Base-by-base conservation (phyloP, 2,329 filamentous ascomycete genomes). In the Arthroderma uncinatum region DNA sequence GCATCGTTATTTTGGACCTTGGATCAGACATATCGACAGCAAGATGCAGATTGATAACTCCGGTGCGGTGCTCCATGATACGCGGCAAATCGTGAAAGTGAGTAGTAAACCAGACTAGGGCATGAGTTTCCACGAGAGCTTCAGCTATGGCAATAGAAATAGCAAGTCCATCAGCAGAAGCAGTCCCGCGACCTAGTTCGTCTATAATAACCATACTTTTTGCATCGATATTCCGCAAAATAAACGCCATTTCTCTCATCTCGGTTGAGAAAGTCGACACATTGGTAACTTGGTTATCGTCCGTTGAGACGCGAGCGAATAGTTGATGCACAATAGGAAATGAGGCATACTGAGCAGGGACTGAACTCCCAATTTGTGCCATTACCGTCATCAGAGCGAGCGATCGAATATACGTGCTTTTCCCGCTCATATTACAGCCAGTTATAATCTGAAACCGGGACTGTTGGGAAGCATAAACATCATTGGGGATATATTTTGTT, bases 381-480 rank as follows among this genome's bases (percentile, higher is more conserved):
- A 98, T 96, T 58, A 98, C 83, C 47, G 87, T 83, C 66, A 94
- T 82, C 33, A 98, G 75, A 0, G 92, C 88, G 23, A 95, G 78
- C 1, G 87, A 85, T 53, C 89, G 83, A 61, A 97, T 95, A 66
- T 96, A 97, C 0, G 91, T 98, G 62, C 87, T 95, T 70, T 97
- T 98, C 0, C 91, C 93, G 64, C 89, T 95, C 93, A 98, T 98
- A 65, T 98, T 98, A 69, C 89, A 94, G 2, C 93, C 92, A 0
- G 92, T 97, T 61, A 98, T 85, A 60, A 97, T 86, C 62, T 97
- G 91, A 65, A 96, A 95, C 1, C 91, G 83, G 36, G 84, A 83
- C 59, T 92, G 84, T 34, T 86, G 79, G 0, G 85, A 87, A 2
- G 89, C 86, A 65, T 91, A 97, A 28, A 91, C 87, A 65, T 97